Base-by-base conservation (phyloP, 2,329 filamentous ascomycete genomes). In the Aschersonia sp. region DNA sequence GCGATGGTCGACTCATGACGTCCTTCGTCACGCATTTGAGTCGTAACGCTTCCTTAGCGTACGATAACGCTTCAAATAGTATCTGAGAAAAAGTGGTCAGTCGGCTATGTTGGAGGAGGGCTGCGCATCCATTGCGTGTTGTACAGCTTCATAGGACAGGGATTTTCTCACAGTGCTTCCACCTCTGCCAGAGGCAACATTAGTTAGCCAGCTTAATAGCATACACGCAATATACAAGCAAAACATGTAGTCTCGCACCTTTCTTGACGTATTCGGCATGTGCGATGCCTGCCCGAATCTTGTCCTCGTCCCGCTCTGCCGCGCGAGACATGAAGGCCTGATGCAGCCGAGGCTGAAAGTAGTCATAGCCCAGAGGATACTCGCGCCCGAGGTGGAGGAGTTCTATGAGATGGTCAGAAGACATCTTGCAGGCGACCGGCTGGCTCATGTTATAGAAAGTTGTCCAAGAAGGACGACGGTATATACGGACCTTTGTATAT, bases 11-110 rank as follows among this genome's bases (percentile, higher is more conserved):
- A 22, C 22, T 22, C 22, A 22, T 22, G 22, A 22, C 22, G 22
- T 22, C 22, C 22, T 22, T 22, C 22, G 22, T 62, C 49, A 67
- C 14, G 61, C 63, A 37, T 59, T 52, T 42, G 60, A 65, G 53
- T 80, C 75, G 67, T 96, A 96, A 60, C 87, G 75, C 68, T 92
- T 83, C 59, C 83, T 81, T 58, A 96, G 68, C 30, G 86, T 80
- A 56, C 90, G 82, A 68, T 96, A 96, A 62, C 85, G 78, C 71
- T 94, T 95, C 58, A 96, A 72, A 68, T 92, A 94, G 66, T 94
- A 94, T 62, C 87, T 94, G 62, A 45, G 43, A 31, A 30, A 29
- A 29, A 31, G 2, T 30, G 9, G 40, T 29, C 42, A 43, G n/a
- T 9, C 42, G 10, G 8, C 42, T 2, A 31, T 10, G n/a, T 9